phyloP scores from a whole-genome alignment of 176 grass and related monocot genomes.

The Zoysia pacifica region DNA sequence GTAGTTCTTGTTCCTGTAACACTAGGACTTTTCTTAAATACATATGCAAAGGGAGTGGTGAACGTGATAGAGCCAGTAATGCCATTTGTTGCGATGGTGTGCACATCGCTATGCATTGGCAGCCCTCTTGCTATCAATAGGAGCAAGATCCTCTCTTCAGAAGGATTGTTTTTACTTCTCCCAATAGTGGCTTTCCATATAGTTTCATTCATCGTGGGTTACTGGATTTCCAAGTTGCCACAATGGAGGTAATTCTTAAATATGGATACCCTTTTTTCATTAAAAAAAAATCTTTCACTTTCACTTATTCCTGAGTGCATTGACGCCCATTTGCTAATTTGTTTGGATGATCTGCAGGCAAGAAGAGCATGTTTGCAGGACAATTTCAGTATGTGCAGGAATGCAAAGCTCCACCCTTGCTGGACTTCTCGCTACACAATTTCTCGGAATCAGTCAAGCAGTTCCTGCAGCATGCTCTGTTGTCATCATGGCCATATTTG shows the following conservation, averaged over 20 bases:
- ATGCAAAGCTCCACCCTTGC: constrained; percentile 98
- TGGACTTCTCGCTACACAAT: constrained; percentile 87
- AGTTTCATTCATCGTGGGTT: constrained; percentile 65
- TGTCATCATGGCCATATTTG: constrained; percentile 88
- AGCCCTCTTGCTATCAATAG: constrained; percentile 94
- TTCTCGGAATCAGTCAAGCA: constrained; percentile 82
- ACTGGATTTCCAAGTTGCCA: constrained; percentile 88
- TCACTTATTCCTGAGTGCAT: not conserved
- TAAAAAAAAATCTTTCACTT: too few relatives aligned
- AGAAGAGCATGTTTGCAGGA: constrained; percentile 72
- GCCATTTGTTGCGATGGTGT: constrained; percentile 93
- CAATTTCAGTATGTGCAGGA: constrained; percentile 88
- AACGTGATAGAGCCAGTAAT: constrained; percentile 73
- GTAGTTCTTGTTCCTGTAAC: constrained; percentile 86
- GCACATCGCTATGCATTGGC: constrained; percentile 90
- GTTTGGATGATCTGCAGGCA: constrained; percentile 43
- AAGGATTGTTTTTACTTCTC: constrained; percentile 72
- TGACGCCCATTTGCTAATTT: not conserved
- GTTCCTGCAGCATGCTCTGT: constrained; percentile 92
- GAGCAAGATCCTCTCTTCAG: constrained; percentile 70
- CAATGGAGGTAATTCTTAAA: constrained; percentile 59
- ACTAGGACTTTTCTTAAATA: constrained; percentile 84
- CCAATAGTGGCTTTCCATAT: constrained; percentile 85
- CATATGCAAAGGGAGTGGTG: constrained; percentile 74
- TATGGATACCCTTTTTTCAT: not conserved